Conservation (phyloP, 305 asterid genomes). For the Euphrasia arctica region DNA sequence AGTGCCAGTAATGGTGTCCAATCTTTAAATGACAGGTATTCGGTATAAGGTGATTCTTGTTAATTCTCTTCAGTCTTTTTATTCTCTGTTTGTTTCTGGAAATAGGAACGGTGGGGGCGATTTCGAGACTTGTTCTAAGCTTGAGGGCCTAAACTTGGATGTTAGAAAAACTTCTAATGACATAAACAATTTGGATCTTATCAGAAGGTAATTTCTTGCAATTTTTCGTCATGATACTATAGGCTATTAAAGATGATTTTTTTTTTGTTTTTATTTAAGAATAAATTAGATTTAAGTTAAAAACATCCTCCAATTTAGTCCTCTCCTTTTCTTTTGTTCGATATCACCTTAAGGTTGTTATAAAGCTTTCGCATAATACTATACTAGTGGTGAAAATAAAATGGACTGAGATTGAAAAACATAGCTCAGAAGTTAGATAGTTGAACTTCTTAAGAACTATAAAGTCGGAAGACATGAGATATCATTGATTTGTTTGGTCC, state of each 20-base stretch:
- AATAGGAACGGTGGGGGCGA: conserved; percentile 63
- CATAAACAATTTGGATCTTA: conserved; percentile 42
- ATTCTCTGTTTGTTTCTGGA: conserved; percentile 34
- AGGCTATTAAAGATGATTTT: conserved; percentile 15
- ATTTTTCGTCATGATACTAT: conserved; percentile 22
- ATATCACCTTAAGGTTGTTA: conserved; percentile 2
- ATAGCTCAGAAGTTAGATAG: conserved; percentile 14
- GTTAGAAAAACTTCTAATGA: conserved; percentile 54
- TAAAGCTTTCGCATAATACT: conserved; percentile 7
- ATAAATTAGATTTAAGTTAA: not conserved
- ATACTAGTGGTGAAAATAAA: not conserved
- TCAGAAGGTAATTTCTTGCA: conserved; percentile 47
- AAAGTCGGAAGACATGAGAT: conserved; percentile 9
- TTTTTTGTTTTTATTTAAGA: conserved; percentile 16
- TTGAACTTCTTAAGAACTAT: conserved; percentile 22
- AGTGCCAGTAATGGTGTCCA: conserved; percentile 34
- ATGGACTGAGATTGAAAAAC: conserved; percentile 7
- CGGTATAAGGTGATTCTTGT: conserved; percentile 22
- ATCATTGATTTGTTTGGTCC: conserved; percentile 4
- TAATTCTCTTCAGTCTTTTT: conserved; percentile 14
- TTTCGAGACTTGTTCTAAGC: conserved; percentile 85
- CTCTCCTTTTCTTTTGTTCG: conserved; percentile 15
- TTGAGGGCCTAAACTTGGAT: conserved; percentile 83
- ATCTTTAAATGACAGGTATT: conserved; percentile 40
- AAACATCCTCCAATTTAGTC: not conserved